Base-by-base conservation (phyloP, 139 green algal genomes). In the Chlamydomonas sp. region DNA sequence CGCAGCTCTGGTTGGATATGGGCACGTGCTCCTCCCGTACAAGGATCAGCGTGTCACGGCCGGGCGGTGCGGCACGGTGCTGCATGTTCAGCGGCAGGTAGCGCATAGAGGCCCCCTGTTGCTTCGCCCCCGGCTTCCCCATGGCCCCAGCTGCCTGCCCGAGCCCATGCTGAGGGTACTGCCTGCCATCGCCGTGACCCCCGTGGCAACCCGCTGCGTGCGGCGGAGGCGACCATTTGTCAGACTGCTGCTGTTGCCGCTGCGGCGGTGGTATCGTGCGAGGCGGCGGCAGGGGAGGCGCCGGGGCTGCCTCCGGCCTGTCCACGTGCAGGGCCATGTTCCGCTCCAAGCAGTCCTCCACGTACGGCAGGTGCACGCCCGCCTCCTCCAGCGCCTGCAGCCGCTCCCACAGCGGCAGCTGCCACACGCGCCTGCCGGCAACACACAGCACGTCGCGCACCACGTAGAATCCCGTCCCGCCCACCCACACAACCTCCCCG, bases 401-500 rank as follows among this genome's bases (percentile, higher is more conserved):
- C 59, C 89, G 67, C 57, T 85, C 7, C 18, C 63, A 1, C 57
- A 92, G 82, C 62, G 85, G 86, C 63, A 88, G 73, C 3, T 80
- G 64, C 90, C 90, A 93, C 60, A 90, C n/a, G 1, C 64, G 66
- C 57, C 31, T 17, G 1, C 62, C 67, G 1, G 77, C 90, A 5
- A 90, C 7, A 7, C 7, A 59, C 20, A 93, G 69, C 5, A 61
- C 87, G 68, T 93, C 90, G 84, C 88, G 91, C 12, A 78, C 84
- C 4, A 93, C 31, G 78, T 90, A 93, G 67, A 88, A 85, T 60
- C 90, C 90, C 6, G 68, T 20, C 57, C 84, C 62, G 20, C 71
- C 88, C 73, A 78, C 9, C 90, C 87, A 93, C 68, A 93, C 63
- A 61, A 93, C 68, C 69, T 93, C 90, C 4, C 87, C 87, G 78